Percentiles rank a stretch among this genome's conserved stretches.
Evolutionary conservation across 2,329 filamentous ascomycete genomes (phyloP).

Genomic region (Penicillium decumbens): DNA sequence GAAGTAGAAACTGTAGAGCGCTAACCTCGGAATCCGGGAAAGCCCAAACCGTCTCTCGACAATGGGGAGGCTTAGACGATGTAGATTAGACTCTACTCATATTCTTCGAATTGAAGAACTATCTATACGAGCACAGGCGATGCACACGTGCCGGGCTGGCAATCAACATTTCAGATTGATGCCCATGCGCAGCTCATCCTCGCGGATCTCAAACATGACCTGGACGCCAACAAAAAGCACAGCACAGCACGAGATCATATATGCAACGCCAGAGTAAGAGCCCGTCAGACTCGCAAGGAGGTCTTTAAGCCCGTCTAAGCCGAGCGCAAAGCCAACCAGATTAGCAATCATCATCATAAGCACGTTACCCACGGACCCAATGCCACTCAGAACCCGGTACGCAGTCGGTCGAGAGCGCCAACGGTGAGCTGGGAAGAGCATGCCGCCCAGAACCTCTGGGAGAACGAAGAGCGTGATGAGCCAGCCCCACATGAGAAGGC

Average conservation of each 20-base stretch:
- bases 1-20: too few relatives aligned
- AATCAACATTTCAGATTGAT: slow-evolving; percentile 73
- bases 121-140: background rate
- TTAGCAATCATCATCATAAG: slow-evolving; percentile 97
- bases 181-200: slow-evolving; percentile 75
- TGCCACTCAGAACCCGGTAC: slow-evolving; percentile 74
- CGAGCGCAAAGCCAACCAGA: slow-evolving; percentile 89
- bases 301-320: slow-evolving; percentile 76
- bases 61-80: background rate
- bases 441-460: slow-evolving; percentile 70
- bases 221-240: slow-evolving; percentile 80
- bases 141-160: background rate
- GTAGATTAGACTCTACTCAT: background rate
- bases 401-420: slow-evolving; percentile 66
- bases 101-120: background rate
- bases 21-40: too few relatives aligned
- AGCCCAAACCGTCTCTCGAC: too few relatives aligned
- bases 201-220: slow-evolving; percentile 93
- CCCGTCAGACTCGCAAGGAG: slow-evolving; percentile 71
- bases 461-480: slow-evolving; percentile 89
- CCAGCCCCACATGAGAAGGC: slow-evolving; percentile 94
- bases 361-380: slow-evolving; percentile 77
- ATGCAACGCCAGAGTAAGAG: slow-evolving; percentile 70
- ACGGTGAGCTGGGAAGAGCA: slow-evolving; percentile 67
- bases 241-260: slow-evolving; percentile 66